Percentiles rank a stretch among this genome's conserved stretches.
These are phyloP conservation scores for Saksenaea oblongispora DNA, from an alignment of 371 early-diverging fungal species.

Conservation along the genomic window DNA sequence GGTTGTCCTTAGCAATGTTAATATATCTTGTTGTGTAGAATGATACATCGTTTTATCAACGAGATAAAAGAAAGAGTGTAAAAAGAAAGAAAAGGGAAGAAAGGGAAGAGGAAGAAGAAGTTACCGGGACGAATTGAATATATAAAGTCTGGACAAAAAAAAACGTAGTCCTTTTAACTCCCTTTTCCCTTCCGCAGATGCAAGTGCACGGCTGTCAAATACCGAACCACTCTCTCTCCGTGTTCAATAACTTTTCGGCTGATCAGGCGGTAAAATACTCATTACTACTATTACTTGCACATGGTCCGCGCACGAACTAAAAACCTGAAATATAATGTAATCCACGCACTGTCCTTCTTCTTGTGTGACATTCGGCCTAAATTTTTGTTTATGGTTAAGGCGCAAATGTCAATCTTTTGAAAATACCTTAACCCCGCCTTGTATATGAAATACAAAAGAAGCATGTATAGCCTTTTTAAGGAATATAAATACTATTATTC, in stretches of 20 bases:
- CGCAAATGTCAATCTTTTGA: background rate
- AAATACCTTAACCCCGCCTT: background rate
- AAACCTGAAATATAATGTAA: background rate
- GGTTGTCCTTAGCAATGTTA: background rate
- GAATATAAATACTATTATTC: no score
- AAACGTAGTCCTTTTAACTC: background rate
- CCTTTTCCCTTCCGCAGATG: background rate
- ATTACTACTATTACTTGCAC: background rate
- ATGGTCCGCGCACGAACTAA: background rate
- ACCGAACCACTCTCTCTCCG: conserved; percentile 1
- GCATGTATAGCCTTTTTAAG: no score
- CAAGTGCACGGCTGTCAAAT: conserved; percentile 1
- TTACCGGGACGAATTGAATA: background rate
- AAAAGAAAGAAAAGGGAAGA: background rate
- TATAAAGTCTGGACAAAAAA: background rate
- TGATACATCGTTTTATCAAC: background rate
- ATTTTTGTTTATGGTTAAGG: background rate
- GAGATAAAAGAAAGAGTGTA: background rate
- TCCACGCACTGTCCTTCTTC: background rate
- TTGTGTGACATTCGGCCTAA: background rate
- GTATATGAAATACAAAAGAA: no score
- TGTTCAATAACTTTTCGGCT: background rate
- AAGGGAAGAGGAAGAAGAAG: background rate
- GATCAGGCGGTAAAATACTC: background rate
- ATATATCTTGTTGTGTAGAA: background rate